phyloP scores from a whole-genome alignment of 345 rosid genomes.

The Dipteronia sinensis region DNA sequence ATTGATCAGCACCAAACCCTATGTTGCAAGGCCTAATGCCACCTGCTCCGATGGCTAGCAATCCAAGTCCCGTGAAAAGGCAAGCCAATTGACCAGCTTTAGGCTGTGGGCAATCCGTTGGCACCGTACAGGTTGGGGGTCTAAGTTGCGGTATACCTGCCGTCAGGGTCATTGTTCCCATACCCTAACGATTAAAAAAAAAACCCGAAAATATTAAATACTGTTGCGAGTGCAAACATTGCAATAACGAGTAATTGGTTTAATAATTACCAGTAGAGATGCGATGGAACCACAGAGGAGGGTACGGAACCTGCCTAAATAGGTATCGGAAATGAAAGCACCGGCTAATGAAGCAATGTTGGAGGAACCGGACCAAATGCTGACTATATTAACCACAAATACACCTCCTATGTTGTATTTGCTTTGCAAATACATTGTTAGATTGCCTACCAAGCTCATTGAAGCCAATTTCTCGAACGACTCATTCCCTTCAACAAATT shows the following conservation, averaged over 20 bases:
- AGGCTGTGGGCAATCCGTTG: constrained; percentile 36
- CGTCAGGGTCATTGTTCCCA: constrained; percentile 57
- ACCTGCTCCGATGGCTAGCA: constrained; percentile 69
- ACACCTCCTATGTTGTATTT: constrained; percentile 64
- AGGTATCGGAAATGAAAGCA: constrained; percentile 66
- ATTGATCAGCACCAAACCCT: constrained; percentile 85
- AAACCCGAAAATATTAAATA: too few species aligned
- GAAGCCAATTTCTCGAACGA: constrained; percentile 80
- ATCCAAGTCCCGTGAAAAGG: constrained; percentile 47
- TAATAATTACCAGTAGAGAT: too few species aligned
- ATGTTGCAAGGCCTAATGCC: constrained; percentile 77
- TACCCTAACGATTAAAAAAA: constrained; percentile 42
- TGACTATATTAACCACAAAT: constrained; percentile 50
- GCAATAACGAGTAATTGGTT: too few species aligned
- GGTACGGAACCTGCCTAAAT: constrained; percentile 59
- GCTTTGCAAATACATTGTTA: constrained; percentile 50
- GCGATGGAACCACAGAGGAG: constrained; percentile 21
- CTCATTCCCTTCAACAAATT: constrained; percentile 51
- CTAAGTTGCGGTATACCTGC: constrained; percentile 45
- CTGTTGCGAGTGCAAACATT: too few species aligned
- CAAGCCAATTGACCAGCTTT: constrained; percentile 48
- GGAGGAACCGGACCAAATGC: constrained; percentile 61
- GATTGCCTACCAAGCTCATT: constrained; percentile 59
- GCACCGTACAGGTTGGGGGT: constrained; percentile 44
- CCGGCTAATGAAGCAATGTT: constrained; percentile 59